phyloP scores from a whole-genome alignment of 129 eudicot species.

The Saposhnikovia divaricata region DNA sequence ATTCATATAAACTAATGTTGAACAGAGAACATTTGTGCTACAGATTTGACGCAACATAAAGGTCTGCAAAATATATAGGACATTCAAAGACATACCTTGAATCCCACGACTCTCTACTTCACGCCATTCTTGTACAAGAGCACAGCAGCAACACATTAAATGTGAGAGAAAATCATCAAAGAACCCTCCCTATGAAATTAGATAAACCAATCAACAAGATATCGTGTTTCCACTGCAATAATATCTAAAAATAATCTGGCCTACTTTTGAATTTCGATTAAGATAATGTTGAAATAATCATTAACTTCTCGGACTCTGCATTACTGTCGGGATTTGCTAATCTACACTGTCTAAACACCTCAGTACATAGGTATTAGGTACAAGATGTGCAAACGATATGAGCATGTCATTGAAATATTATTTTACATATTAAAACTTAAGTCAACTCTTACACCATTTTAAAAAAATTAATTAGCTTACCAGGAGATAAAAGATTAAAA shows the following conservation, averaged over 20 bases:
- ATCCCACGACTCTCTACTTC: constrained; percentile 82
- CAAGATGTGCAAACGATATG: not conserved
- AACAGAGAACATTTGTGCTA: not conserved
- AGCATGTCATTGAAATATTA: not conserved
- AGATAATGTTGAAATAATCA: not conserved
- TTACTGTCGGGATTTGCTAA: not conserved
- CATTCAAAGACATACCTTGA: constrained; percentile 40
- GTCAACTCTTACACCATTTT: not conserved
- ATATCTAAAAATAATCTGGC: not conserved
- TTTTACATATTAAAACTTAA: not conserved
- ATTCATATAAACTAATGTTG: not conserved
- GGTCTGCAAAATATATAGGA: not conserved
- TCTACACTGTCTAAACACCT: not conserved
- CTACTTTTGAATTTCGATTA: not conserved
- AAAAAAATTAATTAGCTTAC: not conserved
- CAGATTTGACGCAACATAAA: not conserved
- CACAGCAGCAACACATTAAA: constrained; percentile 98
- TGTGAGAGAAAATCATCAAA: constrained; percentile 95
- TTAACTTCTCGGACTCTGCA: not conserved
- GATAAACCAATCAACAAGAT: not conserved
- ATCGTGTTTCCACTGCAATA: not conserved
- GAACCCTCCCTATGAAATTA: constrained; percentile 60
- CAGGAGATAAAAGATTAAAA: not conserved
- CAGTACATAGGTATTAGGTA: not conserved
- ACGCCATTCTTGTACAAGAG: constrained; percentile 96